Evolutionary conservation across 2,329 filamentous ascomycete genomes (phyloP).

Genomic region (Clonostachys byssicola): DNA sequence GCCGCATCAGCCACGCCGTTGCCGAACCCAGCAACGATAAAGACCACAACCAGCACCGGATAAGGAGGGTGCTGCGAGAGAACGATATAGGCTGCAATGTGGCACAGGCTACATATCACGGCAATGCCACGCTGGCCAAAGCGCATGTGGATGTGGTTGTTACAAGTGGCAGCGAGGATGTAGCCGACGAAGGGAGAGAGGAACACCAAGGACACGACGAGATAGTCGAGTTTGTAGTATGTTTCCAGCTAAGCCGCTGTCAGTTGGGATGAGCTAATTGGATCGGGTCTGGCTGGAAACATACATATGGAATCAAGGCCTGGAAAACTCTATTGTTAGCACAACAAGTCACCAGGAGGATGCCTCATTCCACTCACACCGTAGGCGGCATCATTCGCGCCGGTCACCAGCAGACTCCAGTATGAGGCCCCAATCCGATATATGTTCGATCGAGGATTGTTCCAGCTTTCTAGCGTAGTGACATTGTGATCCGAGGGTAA

Average conservation of each 20-base stretch:
- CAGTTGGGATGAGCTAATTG: too few species aligned
- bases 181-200: neutral
- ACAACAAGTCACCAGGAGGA: neutral
- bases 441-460: constrained; percentile 40
- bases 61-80: neutral
- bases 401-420: constrained; percentile 53
- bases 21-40: neutral
- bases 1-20: neutral
- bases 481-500: too few species aligned
- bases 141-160: neutral
- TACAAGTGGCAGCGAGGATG: neutral
- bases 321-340: constrained; percentile 13
- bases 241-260: neutral
- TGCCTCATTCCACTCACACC: constrained; percentile 35
- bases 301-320: constrained; percentile 47
- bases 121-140: neutral
- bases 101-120: neutral
- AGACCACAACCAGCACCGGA: neutral
- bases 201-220: neutral
- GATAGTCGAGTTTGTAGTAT: neutral
- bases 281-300: constrained; percentile 11
- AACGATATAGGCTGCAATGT: neutral
- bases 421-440: constrained; percentile 47
- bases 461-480: constrained; percentile 33
- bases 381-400: constrained; percentile 54